Base-by-base conservation (phyloP, 2,329 filamentous ascomycete genomes). In the Arachnomyces sp. region DNA sequence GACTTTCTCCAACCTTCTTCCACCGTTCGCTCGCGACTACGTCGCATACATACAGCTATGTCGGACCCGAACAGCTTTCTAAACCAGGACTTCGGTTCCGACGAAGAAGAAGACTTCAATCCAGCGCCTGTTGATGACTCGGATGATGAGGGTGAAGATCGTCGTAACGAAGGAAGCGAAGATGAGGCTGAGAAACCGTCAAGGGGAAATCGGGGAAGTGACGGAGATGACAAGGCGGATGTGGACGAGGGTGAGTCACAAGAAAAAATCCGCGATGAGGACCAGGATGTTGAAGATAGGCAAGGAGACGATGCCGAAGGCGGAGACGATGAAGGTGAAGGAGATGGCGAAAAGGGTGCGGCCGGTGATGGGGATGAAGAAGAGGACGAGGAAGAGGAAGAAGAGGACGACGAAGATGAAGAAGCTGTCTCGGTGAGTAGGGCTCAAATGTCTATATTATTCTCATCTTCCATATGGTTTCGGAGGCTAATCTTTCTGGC, bases 61-160 rank as follows among this genome's bases (percentile, higher is more conserved):
- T 37, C 35, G 18, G 35, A 31, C 35, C 16, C 16, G 16, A 63
- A 65, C 32, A 67, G 68, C 44, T 61, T 74, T 48, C 50, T 71
- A 14, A 66, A 73, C 50, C 65, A 73, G 35, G 66, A 74, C 47
- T 73, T 74, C 42, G 70, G 67, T 21, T 73, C 72, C 39, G 74
- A 75, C 36, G 83, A 86, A 41, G 82, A 84, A 33, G 86, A 92
- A 37, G 84, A 90, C 61, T 95, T 95, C 74, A 94, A 95, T 61
- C 89, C 88, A 37, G 78, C 75, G 36, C 82, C 83, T 14, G 82
- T 78, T 44, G 78, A 86, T 43, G 56, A 78, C 28, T 92, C 85
- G 3, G 86, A 90, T 50, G 80, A 79, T 36, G 84, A 87, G 57
- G 48, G 55, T 13, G 42, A 46, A 45, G 18, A 28, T 17, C 21